Percentiles rank a stretch among this genome's conserved stretches.
Conservation (phyloP, 805 yeast species). For the Zygotorulaspora danielsina region DNA sequence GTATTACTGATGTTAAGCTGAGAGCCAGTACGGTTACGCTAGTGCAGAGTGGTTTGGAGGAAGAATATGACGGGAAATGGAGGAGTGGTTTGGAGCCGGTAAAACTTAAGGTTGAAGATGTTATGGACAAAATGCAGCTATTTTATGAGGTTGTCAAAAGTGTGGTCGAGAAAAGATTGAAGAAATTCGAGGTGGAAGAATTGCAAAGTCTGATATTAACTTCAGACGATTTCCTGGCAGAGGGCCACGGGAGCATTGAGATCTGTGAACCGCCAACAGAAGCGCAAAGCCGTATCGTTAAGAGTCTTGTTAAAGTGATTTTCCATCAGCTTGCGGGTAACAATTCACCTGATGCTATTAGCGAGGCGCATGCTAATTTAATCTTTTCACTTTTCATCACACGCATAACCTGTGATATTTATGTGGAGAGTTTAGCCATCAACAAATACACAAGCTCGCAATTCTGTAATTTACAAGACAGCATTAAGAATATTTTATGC, state of each 20-base stretch:
- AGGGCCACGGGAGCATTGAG: conserved; percentile 29
- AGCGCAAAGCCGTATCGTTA: conserved; percentile 24
- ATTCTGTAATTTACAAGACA: conserved; percentile 17
- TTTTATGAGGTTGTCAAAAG: conserved; percentile 14
- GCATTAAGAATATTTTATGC: not conserved
- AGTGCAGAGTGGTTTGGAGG: conserved; percentile 11
- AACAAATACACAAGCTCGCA: conserved; percentile 7
- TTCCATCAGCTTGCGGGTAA: conserved; percentile 19
- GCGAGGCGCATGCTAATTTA: conserved; percentile 26
- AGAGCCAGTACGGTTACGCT: conserved; percentile 15
- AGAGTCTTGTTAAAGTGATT: conserved; percentile 24
- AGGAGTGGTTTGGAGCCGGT: not conserved
- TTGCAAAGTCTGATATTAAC: conserved; percentile 12
- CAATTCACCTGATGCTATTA: conserved; percentile 9
- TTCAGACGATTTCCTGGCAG: conserved; percentile 17
- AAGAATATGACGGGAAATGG: conserved; percentile 2
- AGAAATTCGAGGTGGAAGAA: conserved; percentile 5
- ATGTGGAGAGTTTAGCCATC: conserved; percentile 6
- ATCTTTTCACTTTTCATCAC: conserved; percentile 27
- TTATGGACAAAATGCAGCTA: conserved; percentile 8
- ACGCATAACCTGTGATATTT: conserved; percentile 18
- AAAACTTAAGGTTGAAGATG: conserved; percentile 1
- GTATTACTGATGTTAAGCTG: conserved; percentile 20
- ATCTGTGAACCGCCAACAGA: conserved; percentile 25
- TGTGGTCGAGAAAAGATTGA: conserved; percentile 18